Percentiles rank a stretch among this genome's conserved stretches.
These are phyloP conservation scores for Berberis vulgaris DNA, from an alignment of 164 flowering plant species.

Conservation along the genomic window DNA sequence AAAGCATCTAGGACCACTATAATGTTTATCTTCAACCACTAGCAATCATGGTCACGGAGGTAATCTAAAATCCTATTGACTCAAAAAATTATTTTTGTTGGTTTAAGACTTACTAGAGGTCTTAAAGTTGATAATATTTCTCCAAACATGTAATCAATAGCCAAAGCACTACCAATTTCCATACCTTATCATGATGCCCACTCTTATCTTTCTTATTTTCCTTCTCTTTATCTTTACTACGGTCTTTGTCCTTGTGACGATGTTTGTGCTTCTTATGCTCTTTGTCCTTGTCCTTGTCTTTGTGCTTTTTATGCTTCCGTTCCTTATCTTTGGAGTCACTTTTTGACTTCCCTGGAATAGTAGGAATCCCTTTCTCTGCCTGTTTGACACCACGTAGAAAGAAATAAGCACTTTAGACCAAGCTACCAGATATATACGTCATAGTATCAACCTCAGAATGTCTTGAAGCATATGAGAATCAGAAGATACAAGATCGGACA, in stretches of 20 bases:
- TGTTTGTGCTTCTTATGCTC: constrained; percentile 76
- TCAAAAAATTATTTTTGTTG: too few relatives aligned
- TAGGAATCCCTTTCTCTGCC: constrained; percentile 72
- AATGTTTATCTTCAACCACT: too few relatives aligned
- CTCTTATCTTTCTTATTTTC: constrained; percentile 65
- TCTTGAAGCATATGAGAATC: neutral
- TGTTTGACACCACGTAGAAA: constrained; percentile 13
- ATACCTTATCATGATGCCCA: constrained; percentile 64
- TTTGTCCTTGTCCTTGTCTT: constrained; percentile 62
- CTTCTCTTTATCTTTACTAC: constrained; percentile 61
- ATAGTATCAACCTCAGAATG: neutral
- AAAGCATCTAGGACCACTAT: too few relatives aligned
- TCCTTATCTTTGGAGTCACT: constrained; percentile 64
- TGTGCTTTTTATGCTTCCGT: constrained; percentile 65
- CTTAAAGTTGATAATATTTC: too few relatives aligned
- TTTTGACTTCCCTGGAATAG: constrained; percentile 42
- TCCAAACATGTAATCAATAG: too few relatives aligned
- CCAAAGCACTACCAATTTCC: neutral
- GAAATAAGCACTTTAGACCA: neutral
- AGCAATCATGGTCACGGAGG: too few relatives aligned
- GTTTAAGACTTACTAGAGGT: too few relatives aligned
- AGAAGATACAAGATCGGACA: neutral
- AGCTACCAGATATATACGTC: neutral
- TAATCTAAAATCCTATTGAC: too few relatives aligned
- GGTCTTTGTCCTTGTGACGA: constrained; percentile 68